Base-by-base conservation (phyloP, 768 basidiomycete species). In the Amanita pseudoporphyria region DNA sequence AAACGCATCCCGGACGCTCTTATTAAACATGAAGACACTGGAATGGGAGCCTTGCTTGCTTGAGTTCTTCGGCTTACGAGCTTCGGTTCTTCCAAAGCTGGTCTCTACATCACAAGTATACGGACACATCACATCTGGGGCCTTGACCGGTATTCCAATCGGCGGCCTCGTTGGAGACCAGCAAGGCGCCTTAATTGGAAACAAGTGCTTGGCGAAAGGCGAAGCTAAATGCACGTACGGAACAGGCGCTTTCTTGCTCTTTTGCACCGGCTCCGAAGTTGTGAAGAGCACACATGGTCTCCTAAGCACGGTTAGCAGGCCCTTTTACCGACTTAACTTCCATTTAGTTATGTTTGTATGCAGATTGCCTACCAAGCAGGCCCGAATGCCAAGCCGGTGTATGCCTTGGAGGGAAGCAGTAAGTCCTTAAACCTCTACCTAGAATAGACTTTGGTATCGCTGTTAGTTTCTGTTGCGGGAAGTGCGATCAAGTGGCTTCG, bases 211-310 rank as follows among this genome's bases (percentile, higher is more conserved):
- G 47, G 71, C 61, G n/a, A 73, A 78, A 55, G 95, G 95, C 14
- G 87, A 97, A 63, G 95, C 94, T 2, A 99, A 99, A 68, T 96
- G 93, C 67, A 99, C 96, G 3, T 99, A 95, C 58, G 95, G 95
- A 21, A 97, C 95, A 1, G 95, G 96, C 26, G 92, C 92, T 32
- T 99, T 99, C 73, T 71, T 98, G 56, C 70, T 99, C 24, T 97
- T 96, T 75, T 89, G 88, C 68, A 97, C 96, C 1, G 96, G 95
- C 2, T 70, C 69, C 18, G 84, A 95, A 22, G 82, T 91, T 35
- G 85, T 98, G 19, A 73, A 84, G 62, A 95, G 91, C 58, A 71
- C 67, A 24, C 85, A 96, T 59, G 96, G 95, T 3, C 66, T 99
- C 51, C 67, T 99, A 58, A 91, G 85, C 57, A 97, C 96, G 1